Percentiles rank a stretch among this genome's conserved stretches.
These are phyloP conservation scores for Aspergillus pseudoterreus DNA, from an alignment of 2,329 filamentous ascomycete genomes.

Conservation along the genomic window DNA sequence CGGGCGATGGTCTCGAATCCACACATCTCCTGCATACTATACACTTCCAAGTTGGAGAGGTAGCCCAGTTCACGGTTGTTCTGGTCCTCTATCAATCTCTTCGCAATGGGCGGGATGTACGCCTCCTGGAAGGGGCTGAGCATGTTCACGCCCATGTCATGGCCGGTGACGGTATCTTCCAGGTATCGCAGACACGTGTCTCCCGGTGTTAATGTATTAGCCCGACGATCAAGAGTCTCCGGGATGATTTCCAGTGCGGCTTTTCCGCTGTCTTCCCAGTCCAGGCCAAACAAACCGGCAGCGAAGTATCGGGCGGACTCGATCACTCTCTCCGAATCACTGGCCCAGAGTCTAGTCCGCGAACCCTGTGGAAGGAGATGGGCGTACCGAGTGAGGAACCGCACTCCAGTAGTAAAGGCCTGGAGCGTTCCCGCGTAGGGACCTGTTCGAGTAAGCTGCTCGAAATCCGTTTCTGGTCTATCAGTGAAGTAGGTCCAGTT, in stretches of 20 bases:
- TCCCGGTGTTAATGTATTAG: constrained; percentile 56
- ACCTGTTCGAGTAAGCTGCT: constrained; percentile 53
- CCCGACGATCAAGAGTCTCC: constrained; percentile 48
- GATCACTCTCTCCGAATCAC: constrained; percentile 51
- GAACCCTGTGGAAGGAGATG: constrained; percentile 39
- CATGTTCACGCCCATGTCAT: constrained; percentile 49
- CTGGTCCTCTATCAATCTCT: constrained; percentile 35
- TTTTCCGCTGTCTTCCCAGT: constrained; percentile 36
- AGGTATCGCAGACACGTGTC: constrained; percentile 41
- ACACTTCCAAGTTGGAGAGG: constrained; percentile 49
- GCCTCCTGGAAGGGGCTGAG: constrained; percentile 45
- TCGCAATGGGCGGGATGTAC: constrained; percentile 47
- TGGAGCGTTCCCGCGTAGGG: constrained; percentile 54
- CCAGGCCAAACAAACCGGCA: constrained; percentile 52
- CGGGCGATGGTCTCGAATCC: constrained; percentile 56
- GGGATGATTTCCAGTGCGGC: constrained; percentile 52
- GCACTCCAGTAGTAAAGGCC: constrained; percentile 53
- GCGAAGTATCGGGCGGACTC: constrained; percentile 56
- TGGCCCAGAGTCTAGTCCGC: constrained; percentile 52
- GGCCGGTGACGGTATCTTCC: constrained; percentile 40
- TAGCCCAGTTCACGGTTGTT: constrained; percentile 32
- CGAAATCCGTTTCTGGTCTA: constrained; percentile 43
- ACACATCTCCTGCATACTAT: constrained; percentile 60
- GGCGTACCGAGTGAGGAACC: constrained; percentile 51
- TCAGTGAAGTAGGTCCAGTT: constrained; percentile 54